A percentile compares a stretch with the other conserved stretches of the same genome.
These are phyloP conservation scores for Pichia exigua DNA, from an alignment of 805 yeast species.

Conservation along the genomic window DNA sequence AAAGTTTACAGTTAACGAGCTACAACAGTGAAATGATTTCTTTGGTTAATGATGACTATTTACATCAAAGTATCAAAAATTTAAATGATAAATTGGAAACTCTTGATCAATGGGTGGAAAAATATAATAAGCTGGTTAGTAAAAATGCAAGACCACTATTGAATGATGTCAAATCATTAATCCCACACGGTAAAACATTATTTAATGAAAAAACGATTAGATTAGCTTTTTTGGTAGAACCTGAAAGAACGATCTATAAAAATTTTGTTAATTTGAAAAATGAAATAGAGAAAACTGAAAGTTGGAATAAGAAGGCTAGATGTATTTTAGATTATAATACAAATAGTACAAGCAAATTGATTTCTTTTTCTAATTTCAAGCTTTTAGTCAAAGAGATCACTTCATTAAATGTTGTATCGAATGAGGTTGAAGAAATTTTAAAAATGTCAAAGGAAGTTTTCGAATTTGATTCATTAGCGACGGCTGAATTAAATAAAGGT, in stretches of 20 bases:
- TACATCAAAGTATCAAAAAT: conserved; percentile 31
- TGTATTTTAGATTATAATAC: conserved; percentile 32
- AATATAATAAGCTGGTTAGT: conserved; percentile 34
- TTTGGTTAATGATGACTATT: conserved; percentile 45
- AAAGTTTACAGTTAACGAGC: not conserved
- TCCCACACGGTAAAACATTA: conserved; percentile 49
- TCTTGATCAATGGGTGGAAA: conserved; percentile 44
- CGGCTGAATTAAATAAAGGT: conserved; percentile 27
- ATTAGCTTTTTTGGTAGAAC: not conserved
- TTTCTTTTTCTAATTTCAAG: conserved; percentile 28
- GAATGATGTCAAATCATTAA: conserved; percentile 35
- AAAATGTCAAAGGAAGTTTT: conserved; percentile 47
- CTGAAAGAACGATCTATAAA: conserved; percentile 9
- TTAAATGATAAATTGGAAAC: conserved; percentile 37
- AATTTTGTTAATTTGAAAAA: conserved; percentile 29
- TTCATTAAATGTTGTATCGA: conserved; percentile 39
- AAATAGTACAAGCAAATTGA: not conserved
- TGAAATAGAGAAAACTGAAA: conserved; percentile 38
- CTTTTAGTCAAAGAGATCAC: conserved; percentile 40
- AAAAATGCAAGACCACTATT: conserved; percentile 40
- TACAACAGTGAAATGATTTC: conserved; percentile 33
- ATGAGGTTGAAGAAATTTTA: conserved; percentile 53
- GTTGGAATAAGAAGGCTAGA: conserved; percentile 51
- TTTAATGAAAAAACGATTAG: conserved; percentile 14
- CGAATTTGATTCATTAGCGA: conserved; percentile 41